Evolutionary conservation across 176 grass and related monocot genomes (phyloP).

Genomic region (Ensete ventricosum): DNA sequence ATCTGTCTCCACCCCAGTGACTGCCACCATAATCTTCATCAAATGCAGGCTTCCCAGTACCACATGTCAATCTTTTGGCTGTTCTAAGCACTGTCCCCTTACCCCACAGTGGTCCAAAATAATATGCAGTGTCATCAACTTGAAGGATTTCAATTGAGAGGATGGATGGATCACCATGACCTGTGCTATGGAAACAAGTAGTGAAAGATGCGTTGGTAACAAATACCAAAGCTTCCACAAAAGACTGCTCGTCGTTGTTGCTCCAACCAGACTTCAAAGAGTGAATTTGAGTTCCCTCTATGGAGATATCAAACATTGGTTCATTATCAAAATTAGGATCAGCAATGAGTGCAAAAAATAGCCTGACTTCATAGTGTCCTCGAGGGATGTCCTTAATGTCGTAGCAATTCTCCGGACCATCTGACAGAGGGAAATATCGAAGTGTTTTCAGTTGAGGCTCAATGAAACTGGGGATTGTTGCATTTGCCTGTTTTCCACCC

Average conservation of each 20-base stretch:
- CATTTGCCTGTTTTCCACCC: conserved; percentile 73
- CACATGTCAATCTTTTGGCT: conserved; percentile 72
- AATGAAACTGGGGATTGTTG: conserved; percentile 59
- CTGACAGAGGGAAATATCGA: conserved; percentile 73
- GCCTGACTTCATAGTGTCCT: conserved; percentile 71
- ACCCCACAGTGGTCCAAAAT: conserved; percentile 39
- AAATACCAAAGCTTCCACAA: conserved; percentile 72
- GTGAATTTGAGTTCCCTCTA: conserved; percentile 81
- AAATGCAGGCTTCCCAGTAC: conserved; percentile 74
- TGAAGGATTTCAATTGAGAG: conserved; percentile 93
- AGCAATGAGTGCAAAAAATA: conserved; percentile 70
- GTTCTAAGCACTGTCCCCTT: conserved; percentile 62
- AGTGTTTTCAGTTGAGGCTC: conserved; percentile 71
- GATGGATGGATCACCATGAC: conserved; percentile 86
- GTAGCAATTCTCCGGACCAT: conserved; percentile 96
- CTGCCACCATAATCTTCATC: conserved; percentile 76
- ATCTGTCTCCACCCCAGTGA: conserved; percentile 81
- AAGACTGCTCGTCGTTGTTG: conserved; percentile 64
- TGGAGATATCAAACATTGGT: conserved; percentile 86
- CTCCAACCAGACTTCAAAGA: conserved; percentile 86
- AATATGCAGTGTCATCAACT: conserved; percentile 71
- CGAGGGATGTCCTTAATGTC: conserved; percentile 55
- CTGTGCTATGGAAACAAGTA: conserved; percentile 91
- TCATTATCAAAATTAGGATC: conserved; percentile 74
- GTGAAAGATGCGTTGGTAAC: conserved; percentile 48